Evolutionary conservation across 75 land plant genomes (phyloP).

Genomic region (Cupressus sempervirens): DNA sequence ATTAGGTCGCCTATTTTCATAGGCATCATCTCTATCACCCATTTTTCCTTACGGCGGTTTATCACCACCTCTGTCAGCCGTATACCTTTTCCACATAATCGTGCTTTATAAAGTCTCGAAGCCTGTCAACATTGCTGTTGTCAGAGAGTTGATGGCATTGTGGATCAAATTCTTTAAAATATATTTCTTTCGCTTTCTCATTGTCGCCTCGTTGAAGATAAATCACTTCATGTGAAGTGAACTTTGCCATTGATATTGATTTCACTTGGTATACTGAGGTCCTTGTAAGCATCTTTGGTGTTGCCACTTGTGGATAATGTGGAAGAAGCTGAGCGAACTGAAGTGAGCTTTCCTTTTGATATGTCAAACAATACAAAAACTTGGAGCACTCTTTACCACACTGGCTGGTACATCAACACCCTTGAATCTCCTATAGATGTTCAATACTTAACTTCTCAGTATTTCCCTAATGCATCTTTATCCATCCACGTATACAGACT

Average conservation of each 20-base stretch:
- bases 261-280: constrained; percentile 95
- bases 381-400: no score
- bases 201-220: constrained; percentile 88
- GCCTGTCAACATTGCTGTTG: constrained; percentile 77
- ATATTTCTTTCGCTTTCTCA: constrained; percentile 77
- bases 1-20: constrained; percentile 54
- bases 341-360: no score
- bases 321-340: no score
- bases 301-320: no score
- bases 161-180: constrained; percentile 83
- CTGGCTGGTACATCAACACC: no score
- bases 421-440: no score
- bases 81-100: constrained; percentile 87
- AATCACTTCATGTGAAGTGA: constrained; percentile 81
- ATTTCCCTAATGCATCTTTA: no score
- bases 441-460: no score
- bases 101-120: constrained; percentile 86
- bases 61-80: constrained; percentile 55
- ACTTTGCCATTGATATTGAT: constrained; percentile 97
- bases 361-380: no score
- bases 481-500: no score
- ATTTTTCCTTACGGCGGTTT: constrained; percentile 47
- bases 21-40: constrained; percentile 63
- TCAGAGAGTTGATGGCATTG: constrained; percentile 72
- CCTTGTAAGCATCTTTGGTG: no score